These are phyloP conservation scores for Hyparrhenia diplandra DNA, from an alignment of 176 grass and related monocot genomes.

Conservation along the genomic window DNA sequence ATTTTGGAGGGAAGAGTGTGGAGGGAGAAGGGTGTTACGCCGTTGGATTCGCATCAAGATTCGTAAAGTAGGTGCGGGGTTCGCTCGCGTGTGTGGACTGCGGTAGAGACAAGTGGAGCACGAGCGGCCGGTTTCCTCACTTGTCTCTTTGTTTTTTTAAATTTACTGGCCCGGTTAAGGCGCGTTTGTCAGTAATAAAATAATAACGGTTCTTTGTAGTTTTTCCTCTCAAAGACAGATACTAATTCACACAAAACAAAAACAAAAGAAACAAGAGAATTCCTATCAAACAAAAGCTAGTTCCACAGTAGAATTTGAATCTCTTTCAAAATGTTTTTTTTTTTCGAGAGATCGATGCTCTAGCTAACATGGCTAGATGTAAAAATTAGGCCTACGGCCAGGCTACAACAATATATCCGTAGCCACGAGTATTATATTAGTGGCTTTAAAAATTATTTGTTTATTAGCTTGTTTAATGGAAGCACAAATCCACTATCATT, in stretches of 20 bases:
- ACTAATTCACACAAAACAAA: not conserved
- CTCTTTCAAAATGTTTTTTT: not conserved
- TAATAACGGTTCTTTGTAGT: not conserved
- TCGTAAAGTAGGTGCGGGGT: constrained; percentile 8
- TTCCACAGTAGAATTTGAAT: not conserved
- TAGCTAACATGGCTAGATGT: not conserved
- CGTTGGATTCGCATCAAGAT: constrained; percentile 34
- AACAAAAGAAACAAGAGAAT: not conserved
- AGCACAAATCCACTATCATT: not conserved
- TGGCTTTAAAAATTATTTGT: not conserved
- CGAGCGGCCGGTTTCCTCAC: not conserved
- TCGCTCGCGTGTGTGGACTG: not conserved
- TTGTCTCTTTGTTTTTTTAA: not conserved
- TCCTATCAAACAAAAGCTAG: not conserved
- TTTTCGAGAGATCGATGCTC: not conserved
- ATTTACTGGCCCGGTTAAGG: not conserved
- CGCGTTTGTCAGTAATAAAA: not conserved
- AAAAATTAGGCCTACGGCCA: no score
- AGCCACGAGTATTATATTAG: not conserved
- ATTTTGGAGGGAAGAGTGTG: not conserved
- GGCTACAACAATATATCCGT: not conserved
- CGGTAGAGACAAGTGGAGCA: constrained; percentile 38
- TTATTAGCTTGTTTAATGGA: not conserved
- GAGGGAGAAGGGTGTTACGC: not conserved
- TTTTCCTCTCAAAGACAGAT: not conserved